A percentile compares a stretch with the other conserved stretches of the same genome.
phyloP scores from a whole-genome alignment of 352 stramenopile species.

The Phytophthora rubi region DNA sequence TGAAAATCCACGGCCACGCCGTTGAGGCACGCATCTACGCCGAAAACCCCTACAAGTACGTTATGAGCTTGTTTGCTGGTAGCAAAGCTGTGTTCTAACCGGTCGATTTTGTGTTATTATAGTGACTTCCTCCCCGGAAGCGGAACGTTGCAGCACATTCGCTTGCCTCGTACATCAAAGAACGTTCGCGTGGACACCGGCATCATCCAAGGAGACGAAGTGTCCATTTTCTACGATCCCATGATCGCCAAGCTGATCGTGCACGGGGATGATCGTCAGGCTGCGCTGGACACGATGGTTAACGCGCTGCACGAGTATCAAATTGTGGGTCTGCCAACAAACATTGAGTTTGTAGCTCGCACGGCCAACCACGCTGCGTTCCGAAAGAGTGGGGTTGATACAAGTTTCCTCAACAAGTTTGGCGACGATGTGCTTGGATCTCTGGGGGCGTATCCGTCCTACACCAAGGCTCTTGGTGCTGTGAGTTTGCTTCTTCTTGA shows the following conservation, averaged over 20 bases:
- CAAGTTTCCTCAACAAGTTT: conserved; percentile 94
- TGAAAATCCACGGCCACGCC: conserved; percentile 89
- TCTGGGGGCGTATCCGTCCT: conserved; percentile 51
- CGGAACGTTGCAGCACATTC: conserved; percentile 85
- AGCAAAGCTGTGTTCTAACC: conserved; percentile 12
- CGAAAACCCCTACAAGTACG: conserved; percentile 92
- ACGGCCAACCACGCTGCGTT: conserved; percentile 91
- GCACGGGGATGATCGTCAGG: conserved; percentile 84
- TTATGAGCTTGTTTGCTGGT: conserved; percentile 16
- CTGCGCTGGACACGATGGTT: conserved; percentile 86
- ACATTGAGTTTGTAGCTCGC: conserved; percentile 94
- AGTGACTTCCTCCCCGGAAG: conserved; percentile 93
- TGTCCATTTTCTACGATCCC: conserved; percentile 94
- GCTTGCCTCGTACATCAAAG: conserved; percentile 71
- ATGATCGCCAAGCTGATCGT: conserved; percentile 96
- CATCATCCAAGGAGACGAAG: conserved; percentile 87
- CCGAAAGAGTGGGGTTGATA: conserved; percentile 90
- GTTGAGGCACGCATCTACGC: conserved; percentile 96
- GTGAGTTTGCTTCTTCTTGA: conserved; percentile 79
- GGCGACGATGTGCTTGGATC: conserved; percentile 82
- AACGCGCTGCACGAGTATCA: conserved; percentile 91
- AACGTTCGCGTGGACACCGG: conserved; percentile 91
- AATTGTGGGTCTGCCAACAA: conserved; percentile 93
- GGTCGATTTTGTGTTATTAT: conserved; percentile 4
- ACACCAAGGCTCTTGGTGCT: conserved; percentile 78